Evolutionary conservation across 345 rosid species (phyloP).

Genomic region (Hypericum androsaemum): DNA sequence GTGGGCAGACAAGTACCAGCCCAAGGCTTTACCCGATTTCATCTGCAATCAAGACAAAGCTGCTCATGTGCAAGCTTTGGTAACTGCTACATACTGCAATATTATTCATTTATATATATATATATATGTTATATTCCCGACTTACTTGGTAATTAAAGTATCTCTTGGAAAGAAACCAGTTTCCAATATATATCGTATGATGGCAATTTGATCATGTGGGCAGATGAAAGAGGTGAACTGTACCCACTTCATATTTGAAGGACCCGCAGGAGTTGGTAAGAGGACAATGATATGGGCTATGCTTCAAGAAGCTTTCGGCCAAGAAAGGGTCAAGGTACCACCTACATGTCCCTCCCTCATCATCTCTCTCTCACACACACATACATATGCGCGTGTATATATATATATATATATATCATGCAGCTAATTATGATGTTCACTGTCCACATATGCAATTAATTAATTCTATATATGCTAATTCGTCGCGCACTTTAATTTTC

Average conservation of each 20-base stretch:
- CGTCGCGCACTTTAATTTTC: not conserved
- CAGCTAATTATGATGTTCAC: too few species aligned
- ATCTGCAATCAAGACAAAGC: constrained; percentile 47
- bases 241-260: constrained; percentile 48
- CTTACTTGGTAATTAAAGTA: not conserved
- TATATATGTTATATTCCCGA: too few species aligned
- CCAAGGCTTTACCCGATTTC: constrained; percentile 38
- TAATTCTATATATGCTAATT: too few species aligned
- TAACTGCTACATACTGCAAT: constrained; percentile 3
- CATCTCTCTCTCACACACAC: not conserved
- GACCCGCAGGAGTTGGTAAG: constrained; percentile 56
- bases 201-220: not conserved
- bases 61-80: constrained; percentile 22
- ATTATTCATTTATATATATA: too few species aligned
- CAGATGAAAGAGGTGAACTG: constrained; percentile 22
- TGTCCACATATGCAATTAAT: too few species aligned
- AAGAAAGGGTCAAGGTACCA: constrained; percentile 32
- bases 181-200: too few species aligned
- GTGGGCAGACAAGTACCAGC: constrained; percentile 43
- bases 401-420: too few species aligned
- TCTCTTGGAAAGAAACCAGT: too few species aligned
- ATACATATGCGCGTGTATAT: not conserved
- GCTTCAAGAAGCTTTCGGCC: constrained; percentile 42
- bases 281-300: constrained; percentile 55
- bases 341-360: too few species aligned